phyloP scores from a whole-genome alignment of 345 rosid species.

The Eucalyptus pumila region DNA sequence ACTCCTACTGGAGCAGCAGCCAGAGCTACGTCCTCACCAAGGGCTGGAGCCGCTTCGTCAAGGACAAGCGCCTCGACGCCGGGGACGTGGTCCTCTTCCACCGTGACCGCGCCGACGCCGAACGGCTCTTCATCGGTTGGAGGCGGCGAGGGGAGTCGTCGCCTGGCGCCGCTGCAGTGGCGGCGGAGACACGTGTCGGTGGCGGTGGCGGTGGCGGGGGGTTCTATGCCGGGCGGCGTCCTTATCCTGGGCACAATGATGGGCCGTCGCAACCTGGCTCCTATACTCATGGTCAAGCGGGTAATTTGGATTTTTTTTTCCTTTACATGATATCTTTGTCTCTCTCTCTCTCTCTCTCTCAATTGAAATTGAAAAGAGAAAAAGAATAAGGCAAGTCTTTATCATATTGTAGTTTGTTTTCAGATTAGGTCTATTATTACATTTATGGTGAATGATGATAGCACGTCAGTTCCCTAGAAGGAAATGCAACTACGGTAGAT shows the following conservation, averaged over 20 bases:
- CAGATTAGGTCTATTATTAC: neutral
- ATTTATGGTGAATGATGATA: neutral
- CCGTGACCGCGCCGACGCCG: slow-evolving; percentile 39
- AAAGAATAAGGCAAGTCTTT: neutral
- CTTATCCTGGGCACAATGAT: neutral
- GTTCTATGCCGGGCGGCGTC: neutral
- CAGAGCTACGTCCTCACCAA: slow-evolving; percentile 87
- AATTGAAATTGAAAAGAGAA: neutral
- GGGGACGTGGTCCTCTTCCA: slow-evolving; percentile 64
- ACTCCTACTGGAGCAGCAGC: slow-evolving; percentile 86
- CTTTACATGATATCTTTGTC: neutral
- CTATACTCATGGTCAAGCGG: neutral
- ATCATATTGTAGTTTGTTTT: neutral
- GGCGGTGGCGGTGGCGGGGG: neutral
- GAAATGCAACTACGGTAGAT: neutral
- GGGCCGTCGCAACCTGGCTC: neutral
- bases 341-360: neutral
- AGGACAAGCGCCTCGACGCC: slow-evolving; percentile 75
- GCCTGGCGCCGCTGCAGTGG: neutral
- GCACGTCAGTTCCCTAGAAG: neutral
- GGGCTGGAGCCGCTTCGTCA: slow-evolving; percentile 89
- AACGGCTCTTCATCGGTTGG: slow-evolving; percentile 68
- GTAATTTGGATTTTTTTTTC: neutral
- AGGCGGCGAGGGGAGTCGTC: slow-evolving; percentile 15
- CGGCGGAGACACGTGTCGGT: neutral